A percentile compares a stretch with the other conserved stretches of the same genome.
Evolutionary conservation across 306 rosid species (phyloP).

Genomic region (Prunus mume): DNA sequence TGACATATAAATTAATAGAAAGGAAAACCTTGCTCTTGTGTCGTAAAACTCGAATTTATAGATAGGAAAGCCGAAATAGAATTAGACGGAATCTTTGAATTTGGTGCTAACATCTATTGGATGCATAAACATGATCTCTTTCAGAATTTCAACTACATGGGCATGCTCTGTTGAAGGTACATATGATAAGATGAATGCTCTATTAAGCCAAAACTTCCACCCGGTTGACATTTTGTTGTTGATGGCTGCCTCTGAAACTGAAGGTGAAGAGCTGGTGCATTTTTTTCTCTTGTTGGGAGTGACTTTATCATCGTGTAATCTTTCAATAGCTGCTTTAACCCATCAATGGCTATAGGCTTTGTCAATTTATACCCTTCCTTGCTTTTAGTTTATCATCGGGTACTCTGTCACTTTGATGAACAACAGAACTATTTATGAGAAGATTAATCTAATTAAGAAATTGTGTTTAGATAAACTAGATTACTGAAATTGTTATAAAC

Average conservation of each 20-base stretch:
- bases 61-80: background rate
- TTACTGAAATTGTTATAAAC: too few species aligned
- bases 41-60: background rate
- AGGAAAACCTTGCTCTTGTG: background rate
- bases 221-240: conserved; percentile 83
- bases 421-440: too few species aligned
- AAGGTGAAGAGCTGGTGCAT: conserved; percentile 89
- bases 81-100: background rate
- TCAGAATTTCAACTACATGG: conserved; percentile 69
- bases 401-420: too few species aligned
- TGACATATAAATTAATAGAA: background rate
- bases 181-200: conserved; percentile 89
- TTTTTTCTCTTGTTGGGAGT: background rate
- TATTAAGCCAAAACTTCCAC: conserved; percentile 68
- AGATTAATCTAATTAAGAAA: too few species aligned
- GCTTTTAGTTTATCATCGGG: too few species aligned
- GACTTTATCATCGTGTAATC: background rate
- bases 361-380: background rate
- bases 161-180: conserved; percentile 96
- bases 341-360: background rate
- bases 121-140: too few species aligned
- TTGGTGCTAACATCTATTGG: conserved; percentile 2
- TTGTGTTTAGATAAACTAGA: too few species aligned
- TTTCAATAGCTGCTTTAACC: background rate
- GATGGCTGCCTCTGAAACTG: conserved; percentile 59